Base-by-base conservation (phyloP, 163 green algal species). In the Coccomyxa subellipsoidea region DNA sequence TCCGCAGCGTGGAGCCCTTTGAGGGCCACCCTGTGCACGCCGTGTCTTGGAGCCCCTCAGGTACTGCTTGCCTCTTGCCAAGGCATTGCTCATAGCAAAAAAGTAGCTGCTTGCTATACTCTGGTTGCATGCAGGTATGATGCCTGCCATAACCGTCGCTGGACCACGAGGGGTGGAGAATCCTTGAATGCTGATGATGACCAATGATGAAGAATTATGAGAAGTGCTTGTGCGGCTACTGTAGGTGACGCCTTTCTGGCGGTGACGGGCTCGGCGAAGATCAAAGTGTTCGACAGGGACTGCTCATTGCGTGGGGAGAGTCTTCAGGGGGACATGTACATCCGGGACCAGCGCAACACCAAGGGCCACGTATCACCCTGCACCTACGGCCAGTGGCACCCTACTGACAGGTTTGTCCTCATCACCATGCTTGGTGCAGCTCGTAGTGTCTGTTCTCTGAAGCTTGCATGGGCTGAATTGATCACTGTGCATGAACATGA, bases 321-420 rank as follows among this genome's bases (percentile, higher is more conserved):
- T 47, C 70, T 92, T 36, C 85, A 84, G 2, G 97, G 97, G 0
- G 96, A 99, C 91, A 99, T 99, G 96, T 99, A 99, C 93, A 97
- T 99, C 75, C 84, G 94, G 4, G 97, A 99, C 89, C 82, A 93
- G 80, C 92, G 90, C 69, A 98, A 99, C 89, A 99, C 97, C 53
- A 98, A 98, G 84, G 96, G 96, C 2, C 96, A 99, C 86, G 84
- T 97, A 25, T 91, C 89, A 7, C 91, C 89, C 18, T 92, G 92
- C 81, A 98, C 90, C 12, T 79, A 87, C 25, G 96, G 94, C 37
- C 70, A 88, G 69, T 99, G 95, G 95, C 95, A 99, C 84, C 97
- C 97, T 21, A 90, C 54, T 5, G 94, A 99, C 87, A 88, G 88
- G 70, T 85, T 69, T 77, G 69, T 73, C 10, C 29, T 25, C 47